phyloP scores from a whole-genome alignment of 2,329 filamentous ascomycete genomes.

The Stagonosporopsis cucurbitacearum region DNA sequence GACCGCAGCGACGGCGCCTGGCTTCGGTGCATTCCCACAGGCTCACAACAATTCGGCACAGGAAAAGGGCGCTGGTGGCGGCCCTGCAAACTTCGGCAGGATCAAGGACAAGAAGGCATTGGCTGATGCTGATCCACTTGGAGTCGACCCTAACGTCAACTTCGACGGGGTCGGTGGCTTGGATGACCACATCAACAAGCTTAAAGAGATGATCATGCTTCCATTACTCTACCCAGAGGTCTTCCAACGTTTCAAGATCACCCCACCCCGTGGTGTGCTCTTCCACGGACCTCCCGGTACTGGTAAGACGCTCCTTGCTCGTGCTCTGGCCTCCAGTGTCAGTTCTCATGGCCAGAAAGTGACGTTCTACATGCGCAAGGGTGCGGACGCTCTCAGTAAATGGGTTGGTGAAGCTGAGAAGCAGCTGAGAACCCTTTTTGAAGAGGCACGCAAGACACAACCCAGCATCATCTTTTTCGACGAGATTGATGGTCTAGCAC shows the following conservation, averaged over 20 bases:
- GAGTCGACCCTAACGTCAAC: conserved; percentile 89
- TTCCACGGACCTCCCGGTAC: conserved; percentile 98
- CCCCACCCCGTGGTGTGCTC: conserved; percentile 89
- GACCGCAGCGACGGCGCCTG: conserved; percentile 58
- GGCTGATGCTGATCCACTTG: conserved; percentile 91
- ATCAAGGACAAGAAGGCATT: conserved; percentile 91
- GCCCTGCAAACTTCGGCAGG: conserved; percentile 85
- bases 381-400: conserved; percentile 95
- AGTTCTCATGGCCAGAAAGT: conserved; percentile 91
- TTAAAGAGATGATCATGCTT: conserved; percentile 98
- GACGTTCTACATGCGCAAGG: conserved; percentile 99
- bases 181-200: conserved; percentile 90
- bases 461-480: conserved; percentile 99
- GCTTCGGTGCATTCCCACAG: conserved; percentile 62
- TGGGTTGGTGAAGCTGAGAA: conserved; percentile 99
- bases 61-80: conserved; percentile 60
- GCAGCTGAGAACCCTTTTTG: conserved; percentile 90
- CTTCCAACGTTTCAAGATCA: conserved; percentile 89
- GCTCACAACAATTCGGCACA: conserved; percentile 63
- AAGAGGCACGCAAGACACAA: conserved; percentile 93
- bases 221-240: conserved; percentile 94
- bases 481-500: conserved; percentile 95
- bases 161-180: conserved; percentile 94
- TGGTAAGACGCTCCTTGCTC: conserved; percentile 94
- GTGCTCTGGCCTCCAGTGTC: conserved; percentile 89